Percentiles rank a stretch among this genome's conserved stretches.
Evolutionary conservation across 2,329 filamentous ascomycete genomes (phyloP).

Genomic region (Microcyclospora pomicola): DNA sequence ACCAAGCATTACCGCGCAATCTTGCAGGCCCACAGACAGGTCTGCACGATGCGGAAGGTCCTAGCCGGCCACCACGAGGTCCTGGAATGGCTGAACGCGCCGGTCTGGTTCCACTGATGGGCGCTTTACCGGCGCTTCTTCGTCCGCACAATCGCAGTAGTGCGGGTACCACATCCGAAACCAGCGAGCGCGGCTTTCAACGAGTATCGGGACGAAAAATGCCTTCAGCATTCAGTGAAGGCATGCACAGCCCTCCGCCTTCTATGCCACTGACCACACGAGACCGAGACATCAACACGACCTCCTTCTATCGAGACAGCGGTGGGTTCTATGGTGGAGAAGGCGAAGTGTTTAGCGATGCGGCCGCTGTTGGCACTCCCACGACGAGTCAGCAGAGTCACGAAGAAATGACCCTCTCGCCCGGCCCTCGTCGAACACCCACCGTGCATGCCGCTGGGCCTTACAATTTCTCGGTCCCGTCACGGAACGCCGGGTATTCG

Average conservation of each 20-base stretch:
- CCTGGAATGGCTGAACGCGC: conserved; percentile 29
- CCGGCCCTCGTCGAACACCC: conserved; percentile 21
- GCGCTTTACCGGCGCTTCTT: conserved; percentile 25
- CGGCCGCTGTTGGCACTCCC: no score
- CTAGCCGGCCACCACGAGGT: conserved; percentile 6
- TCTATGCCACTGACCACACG: conserved; percentile 10
- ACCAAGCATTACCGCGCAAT: conserved; percentile 15
- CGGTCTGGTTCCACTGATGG: conserved; percentile 23
- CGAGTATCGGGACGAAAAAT: conserved; percentile 36
- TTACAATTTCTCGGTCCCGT: conserved; percentile 11
- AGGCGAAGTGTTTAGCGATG: conserved; percentile 6
- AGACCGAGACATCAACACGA: conserved; percentile 18
- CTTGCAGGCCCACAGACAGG: conserved; percentile 3
- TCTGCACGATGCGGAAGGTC: conserved; percentile 1
- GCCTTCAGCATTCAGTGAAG: conserved; percentile 34
- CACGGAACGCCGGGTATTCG: conserved; percentile 3
- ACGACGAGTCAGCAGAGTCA: neutral
- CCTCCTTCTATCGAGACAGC: conserved; percentile 34
- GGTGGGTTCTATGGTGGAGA: conserved; percentile 28
- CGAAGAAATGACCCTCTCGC: conserved; percentile 17
- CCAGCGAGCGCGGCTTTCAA: conserved; percentile 31
- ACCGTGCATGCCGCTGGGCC: conserved; percentile 20
- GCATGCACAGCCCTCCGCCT: conserved; percentile 27
- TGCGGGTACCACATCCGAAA: conserved; percentile 6
- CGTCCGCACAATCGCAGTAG: conserved; percentile 20